Evolutionary conservation across 495 filamentous ascomycete species (phyloP).

Genomic region (Filosporella fistucella): DNA sequence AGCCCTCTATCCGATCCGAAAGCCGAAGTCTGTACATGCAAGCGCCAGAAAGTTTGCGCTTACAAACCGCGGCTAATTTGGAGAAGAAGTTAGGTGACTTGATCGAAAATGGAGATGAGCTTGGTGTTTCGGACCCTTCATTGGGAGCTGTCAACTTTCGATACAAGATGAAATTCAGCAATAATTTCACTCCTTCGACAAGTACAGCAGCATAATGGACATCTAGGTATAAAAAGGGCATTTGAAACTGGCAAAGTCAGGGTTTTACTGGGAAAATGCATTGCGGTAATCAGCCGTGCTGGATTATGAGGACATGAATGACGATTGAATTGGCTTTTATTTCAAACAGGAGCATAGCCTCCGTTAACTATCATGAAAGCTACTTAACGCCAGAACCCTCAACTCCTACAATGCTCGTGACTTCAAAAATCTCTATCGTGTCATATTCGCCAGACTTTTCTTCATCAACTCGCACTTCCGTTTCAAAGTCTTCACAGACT

Average conservation of each 20-base stretch:
- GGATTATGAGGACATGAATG: slow-evolving; percentile 4
- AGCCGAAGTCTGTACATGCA: slow-evolving; percentile 86
- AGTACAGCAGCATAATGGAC: neutral
- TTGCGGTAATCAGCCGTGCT: neutral
- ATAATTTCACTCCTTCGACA: neutral
- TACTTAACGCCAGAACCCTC: slow-evolving; percentile 18
- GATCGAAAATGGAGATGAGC: slow-evolving; percentile 32
- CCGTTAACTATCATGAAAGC: neutral
- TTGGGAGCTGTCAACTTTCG: slow-evolving; percentile 69
- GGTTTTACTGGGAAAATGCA: neutral
- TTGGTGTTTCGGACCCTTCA: slow-evolving; percentile 79
- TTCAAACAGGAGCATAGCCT: neutral
- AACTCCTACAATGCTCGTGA: slow-evolving; percentile 20
- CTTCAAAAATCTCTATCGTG: slow-evolving; percentile 6
- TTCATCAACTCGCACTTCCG: slow-evolving; percentile 66
- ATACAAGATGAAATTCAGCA: slow-evolving; percentile 51
- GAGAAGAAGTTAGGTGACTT: slow-evolving; percentile 53
- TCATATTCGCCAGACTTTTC: slow-evolving; percentile 44
- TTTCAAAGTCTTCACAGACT: slow-evolving; percentile 79
- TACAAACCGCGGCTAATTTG: slow-evolving; percentile 78
- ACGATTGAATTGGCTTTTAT: slow-evolving; percentile 2
- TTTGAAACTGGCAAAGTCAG: neutral
- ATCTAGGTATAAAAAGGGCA: neutral
- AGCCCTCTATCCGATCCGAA: slow-evolving; percentile 79
- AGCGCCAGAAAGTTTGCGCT: slow-evolving; percentile 71